A percentile compares a stretch with the other conserved stretches of the same genome.
Evolutionary conservation across 768 basidiomycete species (phyloP).

Genomic region (Trametes punicea): DNA sequence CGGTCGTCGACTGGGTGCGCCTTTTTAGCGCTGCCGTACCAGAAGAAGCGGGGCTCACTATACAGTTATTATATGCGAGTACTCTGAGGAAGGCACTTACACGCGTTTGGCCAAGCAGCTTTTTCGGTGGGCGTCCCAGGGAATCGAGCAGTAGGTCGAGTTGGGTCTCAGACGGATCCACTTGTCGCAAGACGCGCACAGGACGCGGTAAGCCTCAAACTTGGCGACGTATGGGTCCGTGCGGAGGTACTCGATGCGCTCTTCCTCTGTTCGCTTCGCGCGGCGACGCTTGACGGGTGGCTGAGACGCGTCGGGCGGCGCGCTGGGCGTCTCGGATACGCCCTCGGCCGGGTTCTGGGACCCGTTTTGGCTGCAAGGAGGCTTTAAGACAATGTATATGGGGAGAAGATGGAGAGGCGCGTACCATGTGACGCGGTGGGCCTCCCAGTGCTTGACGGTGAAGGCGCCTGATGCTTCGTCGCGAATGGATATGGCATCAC

Average conservation of each 20-base stretch:
- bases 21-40: constrained; percentile 19
- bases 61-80: neutral
- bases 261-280: constrained; percentile 74
- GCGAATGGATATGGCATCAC: constrained; percentile 59
- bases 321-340: constrained; percentile 7
- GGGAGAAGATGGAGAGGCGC: constrained; percentile 16
- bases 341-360: constrained; percentile 13
- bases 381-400: neutral
- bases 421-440: constrained; percentile 60
- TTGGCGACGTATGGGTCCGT: constrained; percentile 75
- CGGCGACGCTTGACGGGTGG: constrained; percentile 53
- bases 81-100: constrained; percentile 38
- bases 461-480: constrained; percentile 62
- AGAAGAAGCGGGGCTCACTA: neutral
- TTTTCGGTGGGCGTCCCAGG: constrained; percentile 84
- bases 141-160: constrained; percentile 85
- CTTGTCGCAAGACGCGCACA: constrained; percentile 78
- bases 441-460: constrained; percentile 65
- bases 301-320: constrained; percentile 18
- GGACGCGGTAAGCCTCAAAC: constrained; percentile 76
- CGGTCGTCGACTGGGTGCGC: constrained; percentile 57
- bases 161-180: constrained; percentile 86
- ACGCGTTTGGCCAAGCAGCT: constrained; percentile 78
- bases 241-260: constrained; percentile 66
- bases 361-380: constrained; percentile 20